Evolutionary conservation across 2,329 filamentous ascomycete genomes (phyloP).

Genomic region (Aspergillus intermedius): DNA sequence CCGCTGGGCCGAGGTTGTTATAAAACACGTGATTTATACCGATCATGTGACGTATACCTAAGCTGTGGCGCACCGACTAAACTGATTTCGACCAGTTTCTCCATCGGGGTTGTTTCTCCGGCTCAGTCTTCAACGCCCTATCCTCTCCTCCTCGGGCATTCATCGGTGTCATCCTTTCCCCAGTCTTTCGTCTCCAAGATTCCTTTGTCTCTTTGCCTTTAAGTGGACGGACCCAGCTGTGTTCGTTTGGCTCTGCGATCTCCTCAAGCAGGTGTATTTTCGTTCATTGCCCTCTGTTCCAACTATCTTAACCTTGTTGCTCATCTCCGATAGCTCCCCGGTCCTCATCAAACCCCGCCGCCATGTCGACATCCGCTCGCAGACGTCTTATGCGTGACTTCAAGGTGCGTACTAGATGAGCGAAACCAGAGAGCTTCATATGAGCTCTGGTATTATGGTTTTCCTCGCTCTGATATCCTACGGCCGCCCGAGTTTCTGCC

Average conservation of each 20-base stretch:
- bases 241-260: background rate
- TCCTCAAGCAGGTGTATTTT: background rate
- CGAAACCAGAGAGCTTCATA: background rate
- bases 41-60: slow-evolving; percentile 10
- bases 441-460: background rate
- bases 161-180: too few species aligned
- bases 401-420: slow-evolving; percentile 59
- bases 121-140: background rate
- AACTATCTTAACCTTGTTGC: background rate
- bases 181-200: too few species aligned
- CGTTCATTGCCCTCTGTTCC: background rate
- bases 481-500: background rate
- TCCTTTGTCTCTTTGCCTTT: too few species aligned
- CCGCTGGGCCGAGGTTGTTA: slow-evolving; percentile 23
- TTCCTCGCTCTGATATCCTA: background rate
- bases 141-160: too few species aligned
- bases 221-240: background rate
- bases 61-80: background rate
- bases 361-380: slow-evolving; percentile 88
- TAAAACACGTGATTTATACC: background rate
- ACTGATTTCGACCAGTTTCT: slow-evolving; percentile 6
- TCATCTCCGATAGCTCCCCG: slow-evolving; percentile 4
- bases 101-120: slow-evolving; percentile 14
- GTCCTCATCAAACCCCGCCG: slow-evolving; percentile 18
- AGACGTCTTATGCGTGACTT: slow-evolving; percentile 98